Conservation (phyloP, 1,139 yeast genomes). For the Blastobotrys proliferans region DNA sequence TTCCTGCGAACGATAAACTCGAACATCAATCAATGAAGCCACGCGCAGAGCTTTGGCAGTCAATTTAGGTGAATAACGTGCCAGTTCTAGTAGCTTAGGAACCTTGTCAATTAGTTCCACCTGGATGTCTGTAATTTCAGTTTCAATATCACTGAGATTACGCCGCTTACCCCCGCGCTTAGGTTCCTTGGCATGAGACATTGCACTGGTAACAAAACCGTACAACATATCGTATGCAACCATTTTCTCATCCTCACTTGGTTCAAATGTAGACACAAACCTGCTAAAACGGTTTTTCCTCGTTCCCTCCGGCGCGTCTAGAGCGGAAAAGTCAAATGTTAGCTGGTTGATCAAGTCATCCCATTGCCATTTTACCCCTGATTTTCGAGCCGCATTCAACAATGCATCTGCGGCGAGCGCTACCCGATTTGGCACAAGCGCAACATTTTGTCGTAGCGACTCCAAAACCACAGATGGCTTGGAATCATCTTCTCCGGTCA, state of each 20-base stretch:
- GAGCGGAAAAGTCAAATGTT: constrained; percentile 30
- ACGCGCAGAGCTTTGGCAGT: constrained; percentile 27
- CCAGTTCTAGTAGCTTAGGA: constrained; percentile 28
- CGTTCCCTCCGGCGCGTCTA: constrained; percentile 12
- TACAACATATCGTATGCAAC: constrained; percentile 29
- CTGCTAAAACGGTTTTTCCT: constrained; percentile 17
- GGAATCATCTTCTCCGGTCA: background rate
- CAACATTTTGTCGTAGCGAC: background rate
- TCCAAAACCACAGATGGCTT: constrained; percentile 5
- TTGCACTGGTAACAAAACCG: constrained; percentile 27
- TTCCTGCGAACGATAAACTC: constrained; percentile 26
- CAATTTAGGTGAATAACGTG: constrained; percentile 27
- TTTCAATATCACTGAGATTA: constrained; percentile 21
- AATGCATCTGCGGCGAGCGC: constrained; percentile 22
- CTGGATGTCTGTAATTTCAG: constrained; percentile 19
- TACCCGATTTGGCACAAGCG: constrained; percentile 9
- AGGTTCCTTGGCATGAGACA: constrained; percentile 15
- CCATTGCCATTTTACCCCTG: constrained; percentile 26
- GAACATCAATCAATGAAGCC: constrained; percentile 28
- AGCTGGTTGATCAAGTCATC: constrained; percentile 24
- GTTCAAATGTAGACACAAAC: constrained; percentile 18
- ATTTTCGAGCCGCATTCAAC: constrained; percentile 17
- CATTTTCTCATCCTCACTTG: constrained; percentile 25
- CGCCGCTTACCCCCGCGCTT: constrained; percentile 14
- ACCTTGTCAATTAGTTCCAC: constrained; percentile 23